Evolutionary conservation across 345 rosid species (phyloP).

Genomic region (Dipteronia dyeriana): DNA sequence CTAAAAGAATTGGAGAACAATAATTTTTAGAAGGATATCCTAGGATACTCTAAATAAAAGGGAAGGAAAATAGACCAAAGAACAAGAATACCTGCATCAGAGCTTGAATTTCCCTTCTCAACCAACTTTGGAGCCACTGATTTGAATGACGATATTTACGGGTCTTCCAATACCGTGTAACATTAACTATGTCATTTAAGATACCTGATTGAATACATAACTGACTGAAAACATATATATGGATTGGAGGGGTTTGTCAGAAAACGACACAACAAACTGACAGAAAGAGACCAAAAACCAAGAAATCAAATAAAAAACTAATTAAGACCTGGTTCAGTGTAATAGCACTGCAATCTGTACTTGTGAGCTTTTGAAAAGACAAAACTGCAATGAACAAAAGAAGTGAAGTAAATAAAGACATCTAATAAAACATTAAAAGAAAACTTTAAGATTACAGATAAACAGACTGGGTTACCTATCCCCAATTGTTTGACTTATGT

Average conservation of each 20-base stretch:
- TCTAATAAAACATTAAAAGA: not conserved
- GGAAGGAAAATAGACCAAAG: not conserved
- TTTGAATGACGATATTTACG: constrained; percentile 62
- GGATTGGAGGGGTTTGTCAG: not conserved
- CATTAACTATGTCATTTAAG: constrained; percentile 45
- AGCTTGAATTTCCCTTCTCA: constrained; percentile 88
- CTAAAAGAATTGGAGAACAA: not conserved
- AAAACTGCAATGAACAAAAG: constrained; percentile 44
- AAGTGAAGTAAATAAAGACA: constrained; percentile 9
- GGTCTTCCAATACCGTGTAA: constrained; percentile 66
- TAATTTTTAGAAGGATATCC: not conserved
- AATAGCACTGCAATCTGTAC: constrained; percentile 72
- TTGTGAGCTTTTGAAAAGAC: constrained; percentile 70
- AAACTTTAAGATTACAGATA: constrained; percentile 1
- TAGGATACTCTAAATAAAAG: not conserved
- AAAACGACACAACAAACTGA: constrained; percentile 10
- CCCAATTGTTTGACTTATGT: constrained; percentile 37
- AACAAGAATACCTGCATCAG: constrained; percentile 59
- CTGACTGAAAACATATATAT: constrained; percentile 24
- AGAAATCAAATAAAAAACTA: constrained; percentile 29
- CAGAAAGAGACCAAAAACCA: constrained; percentile 6
- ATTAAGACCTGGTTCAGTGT: constrained; percentile 59
- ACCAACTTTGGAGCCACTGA: constrained; percentile 66
- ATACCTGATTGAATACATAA: constrained; percentile 50
- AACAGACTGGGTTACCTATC: constrained; percentile 43